A percentile compares a stretch with the other conserved stretches of the same genome.
These are phyloP conservation scores for Gymnopilus dilepis DNA, from an alignment of 768 basidiomycete species.

Conservation along the genomic window DNA sequence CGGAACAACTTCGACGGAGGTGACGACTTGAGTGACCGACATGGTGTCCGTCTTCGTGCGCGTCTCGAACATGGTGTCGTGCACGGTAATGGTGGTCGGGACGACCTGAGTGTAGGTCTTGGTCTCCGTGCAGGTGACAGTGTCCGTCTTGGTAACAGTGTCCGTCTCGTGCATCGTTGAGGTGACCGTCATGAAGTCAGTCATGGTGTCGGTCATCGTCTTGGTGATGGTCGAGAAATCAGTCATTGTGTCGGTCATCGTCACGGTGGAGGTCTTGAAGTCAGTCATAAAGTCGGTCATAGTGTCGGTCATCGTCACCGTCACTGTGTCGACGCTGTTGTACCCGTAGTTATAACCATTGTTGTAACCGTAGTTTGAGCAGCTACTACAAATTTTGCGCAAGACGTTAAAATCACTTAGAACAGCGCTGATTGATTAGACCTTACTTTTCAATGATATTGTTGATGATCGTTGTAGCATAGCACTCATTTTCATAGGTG, in stretches of 20 bases:
- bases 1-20: slow-evolving; percentile 59
- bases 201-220: slow-evolving; percentile 6
- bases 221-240: slow-evolving; percentile 13
- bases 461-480: slow-evolving; percentile 65
- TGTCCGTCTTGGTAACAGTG: slow-evolving; percentile 22
- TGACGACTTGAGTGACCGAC: slow-evolving; percentile 52
- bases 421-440: background rate
- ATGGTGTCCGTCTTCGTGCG: slow-evolving; percentile 45
- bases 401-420: slow-evolving; percentile 15
- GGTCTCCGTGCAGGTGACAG: slow-evolving; percentile 2
- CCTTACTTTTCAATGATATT: slow-evolving; percentile 38
- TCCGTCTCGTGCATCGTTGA: slow-evolving; percentile 6
- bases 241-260: slow-evolving; percentile 29
- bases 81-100: slow-evolving; percentile 49
- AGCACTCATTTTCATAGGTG: slow-evolving; percentile 55
- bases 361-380: slow-evolving; percentile 22
- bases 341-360: slow-evolving; percentile 12
- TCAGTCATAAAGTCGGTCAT: slow-evolving; percentile 14
- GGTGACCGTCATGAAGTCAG: slow-evolving; percentile 8
- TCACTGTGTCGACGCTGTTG: slow-evolving; percentile 26
- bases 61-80: slow-evolving; percentile 41
- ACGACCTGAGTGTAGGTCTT: slow-evolving; percentile 39
- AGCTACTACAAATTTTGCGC: slow-evolving; percentile 20
- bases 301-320: slow-evolving; percentile 24
- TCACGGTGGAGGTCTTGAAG: slow-evolving; percentile 8